Conservation (phyloP, 1,139 yeast genomes). For the Zygosaccharomyces sapae region DNA sequence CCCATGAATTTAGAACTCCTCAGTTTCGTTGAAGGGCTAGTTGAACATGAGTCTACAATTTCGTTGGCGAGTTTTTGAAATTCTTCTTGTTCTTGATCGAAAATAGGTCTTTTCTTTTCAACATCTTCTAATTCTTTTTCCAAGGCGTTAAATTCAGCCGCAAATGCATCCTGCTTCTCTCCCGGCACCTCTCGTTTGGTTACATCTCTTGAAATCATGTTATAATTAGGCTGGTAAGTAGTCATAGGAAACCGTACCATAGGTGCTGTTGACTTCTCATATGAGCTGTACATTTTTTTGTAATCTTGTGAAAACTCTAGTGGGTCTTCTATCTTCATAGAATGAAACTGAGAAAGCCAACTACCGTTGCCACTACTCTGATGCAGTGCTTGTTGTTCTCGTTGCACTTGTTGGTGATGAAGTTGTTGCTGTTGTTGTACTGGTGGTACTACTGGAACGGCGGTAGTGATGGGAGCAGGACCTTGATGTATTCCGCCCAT, state of each 20-base stretch:
- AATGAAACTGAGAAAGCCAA: slow-evolving; percentile 29
- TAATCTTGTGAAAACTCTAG: slow-evolving; percentile 30
- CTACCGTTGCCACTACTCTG: slow-evolving; percentile 2
- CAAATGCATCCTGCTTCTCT: not conserved
- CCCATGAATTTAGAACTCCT: slow-evolving; percentile 31
- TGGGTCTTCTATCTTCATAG: slow-evolving; percentile 31
- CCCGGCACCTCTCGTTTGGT: not conserved
- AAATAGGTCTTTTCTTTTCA: not conserved
- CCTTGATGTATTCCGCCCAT: not conserved
- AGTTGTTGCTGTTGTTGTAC: slow-evolving; percentile 9
- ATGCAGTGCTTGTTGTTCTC: slow-evolving; percentile 1
- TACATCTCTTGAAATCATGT: not conserved
- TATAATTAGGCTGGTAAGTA: not conserved
- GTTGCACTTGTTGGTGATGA: slow-evolving; percentile 6
- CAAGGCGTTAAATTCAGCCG: slow-evolving; percentile 21
- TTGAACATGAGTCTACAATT: slow-evolving; percentile 22
- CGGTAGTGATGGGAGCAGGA: not conserved
- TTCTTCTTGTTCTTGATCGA: slow-evolving; percentile 25
- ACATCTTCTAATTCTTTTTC: slow-evolving; percentile 22
- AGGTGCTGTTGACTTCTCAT: slow-evolving; percentile 14
- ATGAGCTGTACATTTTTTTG: slow-evolving; percentile 25
- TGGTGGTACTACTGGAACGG: not conserved
- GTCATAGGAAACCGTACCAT: slow-evolving; percentile 1
- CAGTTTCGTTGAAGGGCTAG: slow-evolving; percentile 22
- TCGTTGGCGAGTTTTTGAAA: slow-evolving; percentile 30